phyloP scores from a whole-genome alignment of 176 grass and related monocot genomes.

The Sorghum bicolor region DNA sequence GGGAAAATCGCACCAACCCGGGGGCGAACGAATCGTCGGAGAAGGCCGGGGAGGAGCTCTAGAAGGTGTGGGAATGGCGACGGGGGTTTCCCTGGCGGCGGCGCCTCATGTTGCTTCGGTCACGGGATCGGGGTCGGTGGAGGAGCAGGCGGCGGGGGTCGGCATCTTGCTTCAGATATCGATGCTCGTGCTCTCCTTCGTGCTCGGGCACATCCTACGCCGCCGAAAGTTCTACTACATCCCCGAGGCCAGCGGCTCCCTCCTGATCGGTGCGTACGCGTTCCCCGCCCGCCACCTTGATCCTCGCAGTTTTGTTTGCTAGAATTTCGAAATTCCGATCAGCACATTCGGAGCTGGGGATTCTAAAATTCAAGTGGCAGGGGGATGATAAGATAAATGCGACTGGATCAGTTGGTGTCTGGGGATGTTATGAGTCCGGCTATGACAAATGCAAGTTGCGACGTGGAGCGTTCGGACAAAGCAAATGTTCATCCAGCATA shows the following conservation, averaged over 20 bases:
- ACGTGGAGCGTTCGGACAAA: neutral
- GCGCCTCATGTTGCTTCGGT: slow-evolving; percentile 14
- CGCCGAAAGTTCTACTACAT: slow-evolving; percentile 92
- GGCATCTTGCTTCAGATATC: slow-evolving; percentile 97
- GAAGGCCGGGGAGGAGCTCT: neutral
- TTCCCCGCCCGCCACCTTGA: neutral
- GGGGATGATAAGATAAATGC: neutral
- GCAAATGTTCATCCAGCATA: neutral
- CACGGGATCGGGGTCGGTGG: slow-evolving; percentile 38
- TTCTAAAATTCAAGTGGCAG: neutral
- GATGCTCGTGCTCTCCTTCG: slow-evolving; percentile 89
- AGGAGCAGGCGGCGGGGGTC: slow-evolving; percentile 81
- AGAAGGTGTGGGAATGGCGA: neutral
- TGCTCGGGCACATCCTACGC: slow-evolving; percentile 80
- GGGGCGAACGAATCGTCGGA: neutral
- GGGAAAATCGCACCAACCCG: neutral
- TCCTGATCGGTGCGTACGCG: slow-evolving; percentile 61
- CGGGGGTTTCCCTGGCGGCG: neutral
- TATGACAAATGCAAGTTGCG: neutral
- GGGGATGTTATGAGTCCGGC: neutral
- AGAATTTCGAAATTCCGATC: neutral
- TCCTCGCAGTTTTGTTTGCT: neutral
- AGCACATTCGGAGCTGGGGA: neutral
- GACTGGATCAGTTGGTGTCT: neutral
- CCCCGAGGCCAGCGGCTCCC: slow-evolving; percentile 88